These are phyloP conservation scores for Anthracocystis panici-leucophaei DNA, from an alignment of 1,284 basidiomycete species.

Conservation along the genomic window DNA sequence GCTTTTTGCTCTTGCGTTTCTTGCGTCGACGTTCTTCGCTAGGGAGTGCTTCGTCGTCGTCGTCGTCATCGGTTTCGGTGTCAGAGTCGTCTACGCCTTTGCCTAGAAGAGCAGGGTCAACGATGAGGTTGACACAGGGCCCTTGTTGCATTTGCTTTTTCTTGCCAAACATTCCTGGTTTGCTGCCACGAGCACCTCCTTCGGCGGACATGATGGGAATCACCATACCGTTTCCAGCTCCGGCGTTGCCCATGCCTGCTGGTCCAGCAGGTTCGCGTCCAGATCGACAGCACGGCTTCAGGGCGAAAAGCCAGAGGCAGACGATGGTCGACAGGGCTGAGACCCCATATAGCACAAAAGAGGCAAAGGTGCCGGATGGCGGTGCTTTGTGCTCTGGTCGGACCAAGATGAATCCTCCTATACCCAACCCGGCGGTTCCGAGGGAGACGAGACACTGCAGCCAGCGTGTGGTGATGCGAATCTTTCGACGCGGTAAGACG, in stretches of 20 bases:
- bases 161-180: constrained; percentile 37
- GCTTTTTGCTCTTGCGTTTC: constrained; percentile 28
- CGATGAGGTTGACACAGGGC: constrained; percentile 60
- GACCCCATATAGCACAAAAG: constrained; percentile 51
- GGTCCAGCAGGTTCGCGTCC: constrained; percentile 5
- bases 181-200: constrained; percentile 18
- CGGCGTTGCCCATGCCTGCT: constrained; percentile 7
- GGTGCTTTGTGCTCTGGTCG: constrained; percentile 39
- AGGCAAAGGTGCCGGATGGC: constrained; percentile 36
- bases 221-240: constrained; percentile 47
- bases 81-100: constrained; percentile 28
- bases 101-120: constrained; percentile 52
- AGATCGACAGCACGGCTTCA: constrained; percentile 50
- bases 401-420: constrained; percentile 54
- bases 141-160: constrained; percentile 33
- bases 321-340: constrained; percentile 43
- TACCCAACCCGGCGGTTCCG: constrained; percentile 36
- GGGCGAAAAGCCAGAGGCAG: constrained; percentile 46
- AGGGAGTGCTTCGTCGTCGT: constrained; percentile 25
- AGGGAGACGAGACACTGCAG: constrained; percentile 46
- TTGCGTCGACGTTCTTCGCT: constrained; percentile 33
- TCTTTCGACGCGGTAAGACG: constrained; percentile 39
- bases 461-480: constrained; percentile 34
- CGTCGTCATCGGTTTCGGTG: constrained; percentile 24
- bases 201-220: constrained; percentile 48